A percentile compares a stretch with the other conserved stretches of the same genome.
Conservation (phyloP, 768 basidiomycete genomes). For the Bullera alba region DNA sequence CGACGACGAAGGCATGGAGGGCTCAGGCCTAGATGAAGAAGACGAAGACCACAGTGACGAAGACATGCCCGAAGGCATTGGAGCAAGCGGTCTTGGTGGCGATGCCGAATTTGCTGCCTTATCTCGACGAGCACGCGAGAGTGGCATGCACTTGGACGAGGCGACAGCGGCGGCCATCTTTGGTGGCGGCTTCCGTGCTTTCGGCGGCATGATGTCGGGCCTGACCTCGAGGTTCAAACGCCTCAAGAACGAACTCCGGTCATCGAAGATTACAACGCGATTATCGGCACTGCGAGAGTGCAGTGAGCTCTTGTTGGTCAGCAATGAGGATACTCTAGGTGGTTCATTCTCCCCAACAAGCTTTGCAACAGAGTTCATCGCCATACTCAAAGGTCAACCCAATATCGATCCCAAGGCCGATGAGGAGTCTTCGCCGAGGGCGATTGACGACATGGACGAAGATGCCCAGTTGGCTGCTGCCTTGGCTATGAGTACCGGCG, state of each 20-base stretch:
- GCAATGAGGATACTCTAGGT: conserved; percentile 92
- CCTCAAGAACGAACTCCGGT: conserved; percentile 52
- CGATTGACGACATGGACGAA: conserved; percentile 51
- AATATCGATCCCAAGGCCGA: conserved; percentile 30
- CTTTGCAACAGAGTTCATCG: conserved; percentile 84
- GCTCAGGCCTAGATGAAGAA: conserved; percentile 48
- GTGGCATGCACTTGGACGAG: conserved; percentile 34
- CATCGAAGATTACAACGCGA: conserved; percentile 58
- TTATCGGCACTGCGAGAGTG: conserved; percentile 87
- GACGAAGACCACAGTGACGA: conserved; percentile 48
- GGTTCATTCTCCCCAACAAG: conserved; percentile 80
- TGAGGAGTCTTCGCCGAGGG: conserved; percentile 54
- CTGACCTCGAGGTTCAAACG: conserved; percentile 75
- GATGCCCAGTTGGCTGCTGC: conserved; percentile 84
- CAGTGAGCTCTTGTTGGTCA: conserved; percentile 88
- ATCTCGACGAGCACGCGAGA: conserved; percentile 20
- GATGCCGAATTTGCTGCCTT: conserved; percentile 25
- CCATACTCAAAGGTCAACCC: conserved; percentile 62
- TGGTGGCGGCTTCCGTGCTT: conserved; percentile 70
- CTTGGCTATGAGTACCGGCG: conserved; percentile 62
- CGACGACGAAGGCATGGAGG: conserved; percentile 31
- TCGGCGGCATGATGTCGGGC: conserved; percentile 61
- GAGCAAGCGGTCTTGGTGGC: conserved; percentile 39
- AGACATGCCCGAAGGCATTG: conserved; percentile 32
- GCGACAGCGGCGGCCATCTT: conserved; percentile 45